phyloP scores from a whole-genome alignment of 371 early-diverging fungal species.

The Chytridiales sp. region DNA sequence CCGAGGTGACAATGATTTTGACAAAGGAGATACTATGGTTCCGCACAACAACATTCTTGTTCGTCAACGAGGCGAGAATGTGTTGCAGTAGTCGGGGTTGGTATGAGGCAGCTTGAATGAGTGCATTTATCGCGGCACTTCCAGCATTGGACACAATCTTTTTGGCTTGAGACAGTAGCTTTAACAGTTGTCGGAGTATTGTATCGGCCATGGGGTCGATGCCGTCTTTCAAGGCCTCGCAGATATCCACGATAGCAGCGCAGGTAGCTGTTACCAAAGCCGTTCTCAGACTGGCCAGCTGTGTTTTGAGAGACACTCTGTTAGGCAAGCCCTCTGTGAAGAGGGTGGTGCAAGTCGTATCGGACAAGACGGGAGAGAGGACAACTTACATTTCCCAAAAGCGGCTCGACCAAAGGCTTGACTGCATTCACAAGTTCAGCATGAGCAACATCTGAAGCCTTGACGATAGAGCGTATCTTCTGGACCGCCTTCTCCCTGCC shows the following conservation, averaged over 20 bases:
- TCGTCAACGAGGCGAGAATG: conserved; percentile 25
- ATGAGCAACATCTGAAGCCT: conserved; percentile 25
- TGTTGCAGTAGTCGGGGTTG: conserved; percentile 19
- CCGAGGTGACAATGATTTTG: conserved; percentile 25
- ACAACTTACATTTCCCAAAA: conserved; percentile 31
- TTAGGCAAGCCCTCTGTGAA: background rate
- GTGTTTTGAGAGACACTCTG: background rate
- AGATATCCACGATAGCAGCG: conserved; percentile 29
- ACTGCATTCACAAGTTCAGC: conserved; percentile 21
- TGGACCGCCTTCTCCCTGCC: conserved; percentile 32
- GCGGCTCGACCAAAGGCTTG: conserved; percentile 22
- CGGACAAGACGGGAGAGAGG: background rate
- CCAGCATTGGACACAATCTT: conserved; percentile 37
- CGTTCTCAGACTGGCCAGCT: conserved; percentile 46
- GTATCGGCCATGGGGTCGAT: conserved; percentile 42
- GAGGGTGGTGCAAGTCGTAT: background rate
- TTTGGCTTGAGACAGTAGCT: conserved; percentile 34
- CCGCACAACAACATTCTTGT: conserved; percentile 34
- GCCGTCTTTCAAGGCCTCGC: conserved; percentile 1
- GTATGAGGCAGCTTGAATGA: conserved; percentile 25
- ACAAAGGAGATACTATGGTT: conserved; percentile 23
- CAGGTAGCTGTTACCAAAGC: conserved; percentile 35
- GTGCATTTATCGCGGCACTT: conserved; percentile 20
- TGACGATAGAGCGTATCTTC: conserved; percentile 29
- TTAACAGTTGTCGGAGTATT: conserved; percentile 31